Conservation (phyloP, 1,284 basidiomycete genomes). For the Ganoderma lingzhi region DNA sequence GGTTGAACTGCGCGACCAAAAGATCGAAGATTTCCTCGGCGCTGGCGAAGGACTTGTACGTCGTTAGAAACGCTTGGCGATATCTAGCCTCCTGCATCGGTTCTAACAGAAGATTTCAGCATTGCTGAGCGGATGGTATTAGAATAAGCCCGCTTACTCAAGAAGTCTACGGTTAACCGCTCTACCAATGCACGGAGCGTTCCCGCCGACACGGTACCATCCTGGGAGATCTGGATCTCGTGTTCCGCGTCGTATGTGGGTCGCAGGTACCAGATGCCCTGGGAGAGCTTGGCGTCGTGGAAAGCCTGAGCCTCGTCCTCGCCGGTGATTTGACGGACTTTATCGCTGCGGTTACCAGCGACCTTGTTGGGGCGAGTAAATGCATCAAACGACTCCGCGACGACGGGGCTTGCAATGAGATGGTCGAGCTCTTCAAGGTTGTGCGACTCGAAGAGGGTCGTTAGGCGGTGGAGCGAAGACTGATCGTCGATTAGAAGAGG, state of each 20-base stretch:
- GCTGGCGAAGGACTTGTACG: slow-evolving; percentile 81
- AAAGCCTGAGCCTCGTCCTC: slow-evolving; percentile 53
- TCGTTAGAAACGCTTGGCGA: slow-evolving; percentile 77
- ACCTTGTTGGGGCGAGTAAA: slow-evolving; percentile 30
- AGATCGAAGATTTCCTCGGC: slow-evolving; percentile 73
- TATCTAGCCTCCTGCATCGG: slow-evolving; percentile 58
- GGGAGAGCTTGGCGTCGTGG: slow-evolving; percentile 45
- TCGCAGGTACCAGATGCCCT: slow-evolving; percentile 66
- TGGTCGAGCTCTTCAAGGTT: slow-evolving; percentile 46
- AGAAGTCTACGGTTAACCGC: slow-evolving; percentile 65
- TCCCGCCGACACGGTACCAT: slow-evolving; percentile 69
- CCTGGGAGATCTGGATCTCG: slow-evolving; percentile 63
- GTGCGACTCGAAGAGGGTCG: slow-evolving; percentile 50
- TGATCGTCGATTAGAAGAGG: slow-evolving; percentile 53
- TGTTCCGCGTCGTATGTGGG: slow-evolving; percentile 59
- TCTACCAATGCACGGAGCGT: slow-evolving; percentile 78
- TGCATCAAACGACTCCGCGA: slow-evolving; percentile 35
- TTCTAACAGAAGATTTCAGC: slow-evolving; percentile 39
- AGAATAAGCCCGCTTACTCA: slow-evolving; percentile 49
- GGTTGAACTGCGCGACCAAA: slow-evolving; percentile 69
- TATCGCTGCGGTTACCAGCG: slow-evolving; percentile 39
- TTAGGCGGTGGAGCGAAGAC: slow-evolving; percentile 47
- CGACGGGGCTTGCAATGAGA: slow-evolving; percentile 43
- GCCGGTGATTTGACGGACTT: slow-evolving; percentile 53
- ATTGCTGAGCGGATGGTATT: neutral